Evolutionary conservation across 768 basidiomycete species (phyloP).

Genomic region (Rubroboletus pulcherrimus): DNA sequence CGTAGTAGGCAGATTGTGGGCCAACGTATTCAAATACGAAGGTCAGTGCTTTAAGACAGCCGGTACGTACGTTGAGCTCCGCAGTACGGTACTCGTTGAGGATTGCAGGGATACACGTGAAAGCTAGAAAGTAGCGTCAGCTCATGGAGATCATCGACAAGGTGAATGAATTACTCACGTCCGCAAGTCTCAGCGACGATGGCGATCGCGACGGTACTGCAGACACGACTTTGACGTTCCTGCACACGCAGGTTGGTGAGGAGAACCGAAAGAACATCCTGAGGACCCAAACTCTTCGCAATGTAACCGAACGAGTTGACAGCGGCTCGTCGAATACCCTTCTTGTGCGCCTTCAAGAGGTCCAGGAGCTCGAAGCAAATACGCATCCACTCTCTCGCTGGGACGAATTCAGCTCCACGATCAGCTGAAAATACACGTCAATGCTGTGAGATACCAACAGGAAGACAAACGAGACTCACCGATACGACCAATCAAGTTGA

Average conservation of each 20-base stretch:
- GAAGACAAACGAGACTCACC: constrained; percentile 31
- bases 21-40: constrained; percentile 99
- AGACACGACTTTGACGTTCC: constrained; percentile 98
- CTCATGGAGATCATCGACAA: not conserved
- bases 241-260: constrained; percentile 96
- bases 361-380: constrained; percentile 98
- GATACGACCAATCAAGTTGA: constrained; percentile 99
- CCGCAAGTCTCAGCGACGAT: constrained; percentile 94
- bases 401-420: constrained; percentile 98
- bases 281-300: constrained; percentile 98
- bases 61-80: constrained; percentile 97
- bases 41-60: constrained; percentile 96
- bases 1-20: constrained; percentile 93
- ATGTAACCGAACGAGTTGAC: constrained; percentile 99
- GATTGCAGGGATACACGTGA: constrained; percentile 98
- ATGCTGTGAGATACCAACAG: not conserved
- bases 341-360: constrained; percentile 97
- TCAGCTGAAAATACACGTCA: constrained; percentile 54
- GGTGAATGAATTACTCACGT: constrained; percentile 34
- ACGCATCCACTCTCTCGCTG: constrained; percentile 99
- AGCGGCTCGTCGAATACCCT: constrained; percentile 96
- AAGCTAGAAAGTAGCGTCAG: constrained; percentile 46
- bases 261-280: constrained; percentile 94
- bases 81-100: constrained; percentile 98
- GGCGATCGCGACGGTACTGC: constrained; percentile 96